Base-by-base conservation (phyloP, 2,329 filamentous ascomycete genomes). In the Fusarium luffae region DNA sequence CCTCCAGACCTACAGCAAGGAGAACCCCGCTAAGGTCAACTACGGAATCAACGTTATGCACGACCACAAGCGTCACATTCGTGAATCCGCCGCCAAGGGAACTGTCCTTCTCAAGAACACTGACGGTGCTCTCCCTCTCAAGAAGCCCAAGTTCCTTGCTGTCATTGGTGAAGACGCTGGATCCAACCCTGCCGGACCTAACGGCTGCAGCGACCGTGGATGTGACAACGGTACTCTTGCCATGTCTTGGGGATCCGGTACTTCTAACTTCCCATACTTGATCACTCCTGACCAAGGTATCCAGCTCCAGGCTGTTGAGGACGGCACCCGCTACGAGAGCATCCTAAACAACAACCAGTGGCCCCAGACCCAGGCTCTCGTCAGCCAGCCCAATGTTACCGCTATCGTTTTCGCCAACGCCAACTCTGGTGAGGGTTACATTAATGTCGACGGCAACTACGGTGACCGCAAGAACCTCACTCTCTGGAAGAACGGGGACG, bases 401-500 rank as follows among this genome's bases (percentile, higher is more conserved):
- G 84, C 94, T 69, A 86, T 99, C 43, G 94, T 98, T 13, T 98
- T 98, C 74, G 94, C 93, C 75, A 97, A 97, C 72, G 90, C 94
- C 16, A 86, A 94, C 77, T 88, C 91, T 5, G 95, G 95, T 55
- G 96, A 98, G 81, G 94, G 93, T 8, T 98, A 88, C 81, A 93
- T 98, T 75, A 86, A 82, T 28, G 88, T 97, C 3, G 95, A 94
- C 68, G 91, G 89, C 56, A 98, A 98, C 78, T 83, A 86, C 63
- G 96, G 96, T 61, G 95, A 98, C 79, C 91, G 96, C 55, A 94
- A 94, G 75, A 98, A 99, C 81, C 85, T 99, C 40, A 97, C 94
- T 0, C 84, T 97, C 1, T 98, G 95, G 95, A 85, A 90, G 64
- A 86, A 90, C 62, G 94, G 93, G 42, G 93, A 98, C 55, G 85